Conservation (phyloP, 192 early-diverging fungal species). For the Coemansia aciculifera region DNA sequence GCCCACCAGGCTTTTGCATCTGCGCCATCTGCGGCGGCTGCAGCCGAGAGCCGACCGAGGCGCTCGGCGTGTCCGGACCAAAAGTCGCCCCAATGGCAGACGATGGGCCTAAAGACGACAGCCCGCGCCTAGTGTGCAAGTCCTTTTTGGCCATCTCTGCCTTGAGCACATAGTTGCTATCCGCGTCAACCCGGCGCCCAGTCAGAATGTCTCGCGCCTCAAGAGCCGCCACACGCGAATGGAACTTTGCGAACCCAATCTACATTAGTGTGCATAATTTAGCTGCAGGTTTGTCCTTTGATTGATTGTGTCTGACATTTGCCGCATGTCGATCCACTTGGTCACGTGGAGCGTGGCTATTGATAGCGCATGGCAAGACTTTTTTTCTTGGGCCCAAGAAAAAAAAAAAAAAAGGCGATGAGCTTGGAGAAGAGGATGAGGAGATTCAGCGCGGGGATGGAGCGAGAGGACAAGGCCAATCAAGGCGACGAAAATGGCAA, state of each 20-base stretch:
- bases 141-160: conserved; percentile 99
- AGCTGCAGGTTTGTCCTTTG: neutral
- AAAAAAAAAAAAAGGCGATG: conserved; percentile 9
- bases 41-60: conserved; percentile 25
- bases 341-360: neutral
- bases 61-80: conserved; percentile 41
- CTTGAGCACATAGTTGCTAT: conserved; percentile 84
- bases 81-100: conserved; percentile 43
- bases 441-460: conserved; percentile 1
- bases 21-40: conserved; percentile 20
- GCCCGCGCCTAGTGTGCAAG: conserved; percentile 85
- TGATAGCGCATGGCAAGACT: conserved; percentile 1
- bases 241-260: conserved; percentile 99
- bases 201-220: conserved; percentile 89
- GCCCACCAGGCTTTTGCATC: neutral
- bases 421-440: neutral
- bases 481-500: neutral
- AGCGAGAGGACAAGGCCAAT: neutral
- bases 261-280: conserved; percentile 18
- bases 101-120: conserved; percentile 53
- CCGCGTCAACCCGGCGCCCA: conserved; percentile 90
- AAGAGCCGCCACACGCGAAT: conserved; percentile 84
- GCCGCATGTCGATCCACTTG: neutral
- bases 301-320: conserved; percentile 7
- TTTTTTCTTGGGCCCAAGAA: conserved; percentile 13